Evolutionary conservation across 371 early-diverging fungal genomes (phyloP), one percentile per base, ranked within the genome.

Genomic region (Syncephalis plumigaleata): DNA sequence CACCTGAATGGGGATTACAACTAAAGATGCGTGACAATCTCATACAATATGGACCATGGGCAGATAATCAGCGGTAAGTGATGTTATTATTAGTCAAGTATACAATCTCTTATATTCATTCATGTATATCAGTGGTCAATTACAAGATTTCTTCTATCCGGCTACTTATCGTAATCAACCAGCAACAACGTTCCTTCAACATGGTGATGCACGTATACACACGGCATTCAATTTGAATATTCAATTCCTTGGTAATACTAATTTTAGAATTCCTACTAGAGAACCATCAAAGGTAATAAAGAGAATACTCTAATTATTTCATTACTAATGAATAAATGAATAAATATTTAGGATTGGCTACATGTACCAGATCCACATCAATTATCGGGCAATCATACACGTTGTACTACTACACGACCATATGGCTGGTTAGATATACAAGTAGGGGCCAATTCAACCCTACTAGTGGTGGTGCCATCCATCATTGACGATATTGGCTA

Each of bases 31-130:
- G 64, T 49, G 73, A 81, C 44, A 77, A 73, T 2, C 64, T 68
- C 7, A 40, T 84, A 0, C 68, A 79, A 22, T 89, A 87, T 56
- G 90, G 90, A 0, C 87, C 90, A 4, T 89, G 90, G 90, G 70
- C 87, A 0, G 81, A 85, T 60, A 69, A 84, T n/a, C 87, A 89
- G 47, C 56, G 82, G 75, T 74, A 54, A 37, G 36, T 46, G 16
- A 36, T 23, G 15, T 27, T 40, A 21, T n/a, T n/a, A n/a, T n/a
- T n/a, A n/a, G n/a, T n/a, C n/a, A 16, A 31, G 31, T 31, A 31
- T 4, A 4, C 31, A 31, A 7, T 31, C 4, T 7, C 11, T 31
- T 7, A 7, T 31, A 31, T 7, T 31, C 11, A 31, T 11, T 11
- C 31, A 31, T 31, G 39, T 20, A 8, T 26, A 46, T 20, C 39